Base-by-base conservation (phyloP, 2,329 filamentous ascomycete species). In the Colletotrichum paranaense region DNA sequence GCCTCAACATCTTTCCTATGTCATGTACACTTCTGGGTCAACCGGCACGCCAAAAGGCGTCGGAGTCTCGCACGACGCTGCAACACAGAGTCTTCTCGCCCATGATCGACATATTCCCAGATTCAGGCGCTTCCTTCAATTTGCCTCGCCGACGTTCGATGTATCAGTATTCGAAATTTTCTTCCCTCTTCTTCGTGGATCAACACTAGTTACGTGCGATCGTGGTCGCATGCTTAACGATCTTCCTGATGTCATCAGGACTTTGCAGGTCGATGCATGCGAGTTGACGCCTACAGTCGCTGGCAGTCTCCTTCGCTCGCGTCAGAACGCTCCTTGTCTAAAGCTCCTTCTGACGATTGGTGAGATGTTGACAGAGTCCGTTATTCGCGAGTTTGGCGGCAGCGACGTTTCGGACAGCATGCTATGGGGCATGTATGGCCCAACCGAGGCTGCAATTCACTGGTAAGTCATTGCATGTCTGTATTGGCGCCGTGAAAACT, bases 121-220 rank as follows among this genome's bases (percentile, higher is more conserved):
- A 0, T 98, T 98, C 79, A 86, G 86, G 19, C 90, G 95, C 58
- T 98, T 98, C 80, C 88, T 98, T 1, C 95, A 98, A 80, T 98
- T 98, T 81, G 95, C 95, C 5, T 93, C 95, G 3, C 94, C 95
- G 1, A 98, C 95, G 0, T 98, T 98, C 80, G 95, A 98, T 81
- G 95, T 98, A 8, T 97, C 94, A 0, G 92, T 98, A 6, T 98
- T 98, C 80, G 95, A 98, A 80, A 95, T 97, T 7, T 98, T 98
- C 86, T 98, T 98, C 76, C 93, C 95, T 0, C 85, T 95, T 19
- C 92, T 92, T 74, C 88, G 94, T 70, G 93, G 93, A 2, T 86
- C 85, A 26, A 97, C 94, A 0, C 84, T 98, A 2, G 90, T 96
- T 60, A 89, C 90, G 68, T 94, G 92, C 76, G 88, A 91, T 68